Evolutionary conservation across 495 filamentous ascomycete species (phyloP), one percentile per base, ranked within the genome.

Genomic region (Aspergillus carlsbadensis): DNA sequence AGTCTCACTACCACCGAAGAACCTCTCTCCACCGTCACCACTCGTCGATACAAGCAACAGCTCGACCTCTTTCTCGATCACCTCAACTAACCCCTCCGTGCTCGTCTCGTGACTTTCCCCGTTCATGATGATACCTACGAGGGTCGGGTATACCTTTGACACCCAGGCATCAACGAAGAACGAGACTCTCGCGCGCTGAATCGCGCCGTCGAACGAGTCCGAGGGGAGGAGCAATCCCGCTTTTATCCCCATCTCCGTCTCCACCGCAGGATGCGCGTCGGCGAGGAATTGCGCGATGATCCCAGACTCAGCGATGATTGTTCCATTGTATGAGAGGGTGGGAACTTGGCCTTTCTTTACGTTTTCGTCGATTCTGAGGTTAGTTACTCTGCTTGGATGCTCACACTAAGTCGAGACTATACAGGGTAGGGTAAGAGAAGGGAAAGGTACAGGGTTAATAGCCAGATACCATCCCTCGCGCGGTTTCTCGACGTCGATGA

Each of bases 381-480:
- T n/a, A n/a, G n/a, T n/a, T n/a, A n/a, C n/a, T n/a, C n/a, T n/a
- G n/a, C n/a, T n/a, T n/a, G n/a, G n/a, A n/a, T n/a, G n/a, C n/a
- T n/a, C n/a, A n/a, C n/a, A n/a, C n/a, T n/a, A 10, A 15, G 18
- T 49, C 18, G 47, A 10, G 56, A 44, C 33, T 13, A 11, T 17
- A 14, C 8, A 3, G 5, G 10, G 8, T 3, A 8, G 26, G 26
- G 26, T 8, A 29, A 34, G 4, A 21, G 39, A 20, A 21, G 20
- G 14, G 35, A 42, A 26, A 54, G 70, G 15, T 75, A 85, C 83
- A 0, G 90, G 91, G 73, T 96, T 96, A 67, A 96, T 75, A 45
- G 88, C 78, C 3, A 95, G 81, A 68, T 95, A 96, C 80, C 89
- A 92, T 15, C 82, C 75, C 47, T 89, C 88, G 8, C 91, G 85